phyloP scores from a whole-genome alignment of 768 basidiomycete species.

The Leccinum barrowsii region DNA sequence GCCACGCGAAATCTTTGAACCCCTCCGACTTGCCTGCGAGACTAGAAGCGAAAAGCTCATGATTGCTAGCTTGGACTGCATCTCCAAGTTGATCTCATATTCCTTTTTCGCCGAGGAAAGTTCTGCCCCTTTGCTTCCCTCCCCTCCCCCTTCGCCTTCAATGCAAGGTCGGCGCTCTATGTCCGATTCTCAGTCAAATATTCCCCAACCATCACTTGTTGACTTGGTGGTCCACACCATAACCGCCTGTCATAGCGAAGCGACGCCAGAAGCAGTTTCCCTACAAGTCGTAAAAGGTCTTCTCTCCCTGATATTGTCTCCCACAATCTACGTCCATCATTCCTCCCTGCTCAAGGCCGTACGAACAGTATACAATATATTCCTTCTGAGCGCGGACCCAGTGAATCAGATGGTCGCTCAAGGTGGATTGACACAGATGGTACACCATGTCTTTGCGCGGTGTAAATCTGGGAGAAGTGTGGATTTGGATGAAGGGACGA shows the following conservation, averaged over 20 bases:
- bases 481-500: constrained; percentile 16
- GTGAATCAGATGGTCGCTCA: constrained; percentile 98
- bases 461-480: constrained; percentile 43
- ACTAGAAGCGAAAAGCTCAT: constrained; percentile 90
- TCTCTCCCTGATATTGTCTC: constrained; percentile 82
- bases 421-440: constrained; percentile 96
- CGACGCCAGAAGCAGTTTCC: constrained; percentile 85
- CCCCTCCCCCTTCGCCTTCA: constrained; percentile 75
- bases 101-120: constrained; percentile 87
- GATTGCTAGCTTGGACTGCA: constrained; percentile 96
- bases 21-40: constrained; percentile 94
- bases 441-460: constrained; percentile 91
- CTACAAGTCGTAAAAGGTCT: constrained; percentile 96
- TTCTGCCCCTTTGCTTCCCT: constrained; percentile 45
- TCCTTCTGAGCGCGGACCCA: constrained; percentile 82
- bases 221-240: constrained; percentile 95
- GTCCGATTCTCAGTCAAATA: constrained; percentile 44
- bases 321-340: constrained; percentile 87
- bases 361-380: constrained; percentile 97
- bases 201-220: constrained; percentile 72
- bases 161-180: constrained; percentile 40
- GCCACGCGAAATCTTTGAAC: constrained; percentile 90
- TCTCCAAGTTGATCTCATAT: constrained; percentile 95
- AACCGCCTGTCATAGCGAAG: constrained; percentile 85
- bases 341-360: constrained; percentile 94